Percentiles rank a stretch among this genome's conserved stretches.
Evolutionary conservation across 441 rosid species (phyloP).

Genomic region (Jatropha podagrica): DNA sequence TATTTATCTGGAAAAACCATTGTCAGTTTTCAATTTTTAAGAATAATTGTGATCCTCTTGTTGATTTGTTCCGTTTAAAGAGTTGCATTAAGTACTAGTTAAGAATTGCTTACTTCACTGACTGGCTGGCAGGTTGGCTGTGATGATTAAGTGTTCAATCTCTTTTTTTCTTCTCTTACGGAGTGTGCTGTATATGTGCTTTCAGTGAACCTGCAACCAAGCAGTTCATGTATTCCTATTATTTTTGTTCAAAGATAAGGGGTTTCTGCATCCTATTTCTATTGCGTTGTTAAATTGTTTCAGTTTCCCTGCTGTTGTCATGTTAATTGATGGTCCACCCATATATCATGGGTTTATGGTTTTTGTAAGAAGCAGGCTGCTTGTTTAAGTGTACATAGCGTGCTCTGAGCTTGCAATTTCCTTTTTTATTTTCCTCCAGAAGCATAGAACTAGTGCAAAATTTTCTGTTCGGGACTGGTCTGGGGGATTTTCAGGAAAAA

Average conservation of each 20-base stretch:
- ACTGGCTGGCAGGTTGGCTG: not conserved
- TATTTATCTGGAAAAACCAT: not conserved
- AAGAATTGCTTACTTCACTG: not conserved
- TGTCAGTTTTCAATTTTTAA: not conserved
- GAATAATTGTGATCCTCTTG: not conserved
- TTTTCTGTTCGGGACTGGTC: conserved; percentile 48
- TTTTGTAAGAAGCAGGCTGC: not conserved
- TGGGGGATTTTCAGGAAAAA: conserved; percentile 51
- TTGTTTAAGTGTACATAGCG: not conserved
- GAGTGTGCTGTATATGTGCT: not conserved
- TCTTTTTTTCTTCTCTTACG: not conserved
- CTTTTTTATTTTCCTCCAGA: conserved; percentile 33
- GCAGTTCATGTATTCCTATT: not conserved
- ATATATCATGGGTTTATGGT: not conserved
- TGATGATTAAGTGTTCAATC: not conserved
- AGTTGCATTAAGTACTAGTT: not conserved
- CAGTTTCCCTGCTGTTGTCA: not conserved
- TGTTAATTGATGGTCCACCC: not conserved
- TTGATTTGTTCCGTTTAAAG: not conserved
- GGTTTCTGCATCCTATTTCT: not conserved
- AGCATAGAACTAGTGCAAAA: conserved; percentile 56
- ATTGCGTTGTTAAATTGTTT: not conserved
- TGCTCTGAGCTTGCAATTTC: conserved; percentile 5
- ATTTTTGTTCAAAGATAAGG: not conserved
- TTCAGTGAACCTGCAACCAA: not conserved